A percentile compares a stretch with the other conserved stretches of the same genome.
These are phyloP conservation scores for Albizia julibrissin DNA, from an alignment of 306 rosid species.

Conservation along the genomic window DNA sequence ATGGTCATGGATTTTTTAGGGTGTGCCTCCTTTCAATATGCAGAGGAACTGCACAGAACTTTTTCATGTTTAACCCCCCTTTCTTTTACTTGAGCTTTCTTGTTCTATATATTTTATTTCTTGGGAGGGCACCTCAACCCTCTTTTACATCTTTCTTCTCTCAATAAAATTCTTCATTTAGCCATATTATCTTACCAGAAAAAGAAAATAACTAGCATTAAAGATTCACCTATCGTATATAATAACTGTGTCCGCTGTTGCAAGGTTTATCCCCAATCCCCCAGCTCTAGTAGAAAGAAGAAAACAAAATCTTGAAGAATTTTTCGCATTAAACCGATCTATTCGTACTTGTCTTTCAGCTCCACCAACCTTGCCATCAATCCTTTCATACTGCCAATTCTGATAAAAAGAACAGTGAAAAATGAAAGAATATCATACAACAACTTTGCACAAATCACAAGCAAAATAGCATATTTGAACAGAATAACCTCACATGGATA, in stretches of 20 bases:
- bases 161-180: neutral
- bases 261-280: conserved; percentile 79
- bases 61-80: neutral
- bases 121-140: neutral
- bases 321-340: conserved; percentile 94
- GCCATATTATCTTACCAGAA: neutral
- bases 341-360: conserved; percentile 96
- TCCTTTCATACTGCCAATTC: conserved; percentile 96
- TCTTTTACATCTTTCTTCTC: neutral
- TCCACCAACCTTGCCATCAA: conserved; percentile 98
- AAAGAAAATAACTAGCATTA: neutral
- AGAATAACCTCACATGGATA: conserved; percentile 35
- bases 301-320: conserved; percentile 84
- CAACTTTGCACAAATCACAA: conserved; percentile 8
- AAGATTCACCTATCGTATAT: conserved; percentile 64
- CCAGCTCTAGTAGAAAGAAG: conserved; percentile 80
- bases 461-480: conserved; percentile 7
- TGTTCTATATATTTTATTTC: neutral
- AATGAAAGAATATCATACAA: conserved; percentile 23
- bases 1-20: neutral
- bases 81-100: neutral
- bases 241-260: conserved; percentile 79
- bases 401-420: conserved; percentile 34
- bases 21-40: conserved; percentile 12
- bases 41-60: conserved; percentile 27